A percentile compares a stretch with the other conserved stretches of the same genome.
Evolutionary conservation across 208 protist genomes (phyloP).

Genomic region (Porcisia deanei): DNA sequence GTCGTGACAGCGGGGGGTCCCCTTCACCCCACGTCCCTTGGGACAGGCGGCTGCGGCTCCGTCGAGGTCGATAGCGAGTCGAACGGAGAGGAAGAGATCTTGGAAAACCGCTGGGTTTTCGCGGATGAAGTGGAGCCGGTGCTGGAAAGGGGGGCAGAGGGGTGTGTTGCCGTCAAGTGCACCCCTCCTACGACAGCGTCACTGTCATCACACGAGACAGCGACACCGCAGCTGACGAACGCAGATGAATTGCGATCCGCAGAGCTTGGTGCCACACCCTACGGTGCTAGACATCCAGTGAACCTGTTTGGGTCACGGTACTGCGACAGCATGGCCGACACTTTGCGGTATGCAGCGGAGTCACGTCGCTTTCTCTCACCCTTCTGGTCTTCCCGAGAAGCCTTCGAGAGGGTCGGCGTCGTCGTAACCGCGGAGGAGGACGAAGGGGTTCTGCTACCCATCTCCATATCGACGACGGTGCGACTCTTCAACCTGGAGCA

Average conservation of each 20-base stretch:
- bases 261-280: not conserved
- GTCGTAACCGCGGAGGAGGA: constrained; percentile 23
- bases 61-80: not conserved
- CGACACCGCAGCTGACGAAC: not conserved
- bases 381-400: constrained; percentile 37
- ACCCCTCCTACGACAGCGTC: not conserved
- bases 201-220: not conserved
- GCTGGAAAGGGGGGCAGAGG: not conserved
- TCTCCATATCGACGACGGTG: constrained; percentile 1
- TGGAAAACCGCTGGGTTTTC: constrained; percentile 9
- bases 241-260: not conserved
- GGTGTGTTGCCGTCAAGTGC: not conserved
- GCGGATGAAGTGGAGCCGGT: constrained; percentile 7
- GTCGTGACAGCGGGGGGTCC: not conserved
- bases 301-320: constrained; percentile 31
- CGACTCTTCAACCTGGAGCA: constrained; percentile 67
- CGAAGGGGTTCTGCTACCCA: constrained; percentile 27
- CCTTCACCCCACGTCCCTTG: not conserved
- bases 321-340: constrained; percentile 25
- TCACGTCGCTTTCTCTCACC: constrained; percentile 39
- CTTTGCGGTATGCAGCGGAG: constrained; percentile 18
- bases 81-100: constrained; percentile 33
- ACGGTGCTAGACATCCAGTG: constrained; percentile 2
- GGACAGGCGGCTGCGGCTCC: not conserved
- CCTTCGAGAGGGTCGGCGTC: constrained; percentile 25